phyloP scores from a whole-genome alignment of 73 alveolate species.

The Tetrahymena borealis region DNA sequence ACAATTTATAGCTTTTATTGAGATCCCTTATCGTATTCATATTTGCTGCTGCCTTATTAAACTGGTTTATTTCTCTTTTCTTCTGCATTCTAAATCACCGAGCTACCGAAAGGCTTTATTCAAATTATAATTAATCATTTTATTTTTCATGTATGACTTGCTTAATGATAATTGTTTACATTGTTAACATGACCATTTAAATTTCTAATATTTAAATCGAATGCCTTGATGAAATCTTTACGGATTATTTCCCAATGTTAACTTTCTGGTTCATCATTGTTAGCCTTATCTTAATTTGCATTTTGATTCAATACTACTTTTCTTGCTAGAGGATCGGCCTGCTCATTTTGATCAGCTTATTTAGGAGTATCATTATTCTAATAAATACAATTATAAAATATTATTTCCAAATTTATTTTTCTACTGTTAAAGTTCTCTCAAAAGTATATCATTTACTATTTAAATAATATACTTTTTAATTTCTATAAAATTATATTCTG shows the following conservation, averaged over 20 bases:
- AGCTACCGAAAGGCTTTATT: constrained; percentile 30
- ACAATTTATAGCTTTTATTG: background rate
- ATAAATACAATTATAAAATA: too few species aligned
- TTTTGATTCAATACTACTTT: background rate
- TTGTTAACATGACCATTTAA: constrained; percentile 6
- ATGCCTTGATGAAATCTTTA: constrained; percentile 12
- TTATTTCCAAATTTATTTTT: too few species aligned
- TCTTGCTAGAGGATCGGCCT: constrained; percentile 37
- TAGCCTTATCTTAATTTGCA: constrained; percentile 1
- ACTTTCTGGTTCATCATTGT: constrained; percentile 1
- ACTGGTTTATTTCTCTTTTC: constrained; percentile 22
- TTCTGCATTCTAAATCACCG: background rate
- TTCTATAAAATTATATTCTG: too few species aligned
- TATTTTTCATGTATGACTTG: background rate
- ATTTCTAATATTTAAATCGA: constrained; percentile 10
- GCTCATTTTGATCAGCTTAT: too few species aligned
- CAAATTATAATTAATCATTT: background rate
- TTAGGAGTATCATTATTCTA: too few species aligned
- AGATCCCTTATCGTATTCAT: constrained; percentile 8
- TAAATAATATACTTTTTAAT: too few species aligned
- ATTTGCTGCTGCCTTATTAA: constrained; percentile 21
- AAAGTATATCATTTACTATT: too few species aligned
- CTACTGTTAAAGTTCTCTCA: too few species aligned
- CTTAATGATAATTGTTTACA: background rate
- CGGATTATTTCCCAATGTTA: constrained; percentile 25